Conservation (phyloP, 441 rosid genomes). For the Viola pubescens region DNA sequence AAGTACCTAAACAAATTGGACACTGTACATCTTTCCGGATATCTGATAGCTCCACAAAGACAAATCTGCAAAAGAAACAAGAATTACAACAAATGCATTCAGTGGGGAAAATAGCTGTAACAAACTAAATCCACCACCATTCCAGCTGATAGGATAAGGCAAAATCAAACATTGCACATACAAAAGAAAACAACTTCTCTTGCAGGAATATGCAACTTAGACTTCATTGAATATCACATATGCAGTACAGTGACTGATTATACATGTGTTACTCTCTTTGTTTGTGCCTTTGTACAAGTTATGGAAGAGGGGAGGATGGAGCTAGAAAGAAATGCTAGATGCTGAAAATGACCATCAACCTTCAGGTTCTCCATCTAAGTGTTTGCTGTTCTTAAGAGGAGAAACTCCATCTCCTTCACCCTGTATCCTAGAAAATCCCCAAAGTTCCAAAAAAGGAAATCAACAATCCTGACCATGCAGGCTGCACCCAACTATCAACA, state of each 20-base stretch:
- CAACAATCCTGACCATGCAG: neutral
- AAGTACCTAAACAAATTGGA: slow-evolving; percentile 88
- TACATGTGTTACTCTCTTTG: too few relatives aligned
- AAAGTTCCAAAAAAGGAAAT: neutral
- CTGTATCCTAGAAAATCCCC: neutral
- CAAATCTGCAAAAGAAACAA: slow-evolving; percentile 53
- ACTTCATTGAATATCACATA: too few relatives aligned
- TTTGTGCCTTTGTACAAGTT: too few relatives aligned
- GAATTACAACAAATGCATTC: slow-evolving; percentile 9
- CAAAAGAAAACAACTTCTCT: too few relatives aligned
- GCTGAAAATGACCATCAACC: neutral
- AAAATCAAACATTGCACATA: neutral
- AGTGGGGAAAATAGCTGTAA: neutral
- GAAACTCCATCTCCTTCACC: neutral
- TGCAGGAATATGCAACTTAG: too few relatives aligned
- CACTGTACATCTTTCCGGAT: slow-evolving; percentile 86
- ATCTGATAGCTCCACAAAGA: slow-evolving; percentile 54
- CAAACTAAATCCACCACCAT: too few relatives aligned
- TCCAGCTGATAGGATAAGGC: neutral
- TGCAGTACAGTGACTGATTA: too few relatives aligned
- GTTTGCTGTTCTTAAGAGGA: neutral
- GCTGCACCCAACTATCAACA: neutral
- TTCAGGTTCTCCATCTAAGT: neutral
- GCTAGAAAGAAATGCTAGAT: neutral
- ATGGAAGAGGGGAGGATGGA: too few relatives aligned